Evolutionary conservation across 176 grass and related monocot species (phyloP).

Genomic region (Microstegium vimineum): DNA sequence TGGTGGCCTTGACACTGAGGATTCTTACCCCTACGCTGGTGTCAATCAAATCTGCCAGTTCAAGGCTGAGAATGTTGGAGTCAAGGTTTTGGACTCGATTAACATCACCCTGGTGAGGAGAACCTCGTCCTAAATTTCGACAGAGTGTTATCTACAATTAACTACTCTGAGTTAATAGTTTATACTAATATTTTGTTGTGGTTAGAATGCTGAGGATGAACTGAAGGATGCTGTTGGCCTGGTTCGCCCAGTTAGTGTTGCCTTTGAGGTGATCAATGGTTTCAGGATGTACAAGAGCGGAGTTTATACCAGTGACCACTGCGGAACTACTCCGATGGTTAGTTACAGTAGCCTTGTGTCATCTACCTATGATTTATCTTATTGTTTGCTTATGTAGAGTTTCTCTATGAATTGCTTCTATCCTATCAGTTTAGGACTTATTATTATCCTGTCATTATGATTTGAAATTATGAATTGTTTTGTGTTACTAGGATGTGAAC

Average conservation of each 20-base stretch:
- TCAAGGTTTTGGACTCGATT: constrained; percentile 66
- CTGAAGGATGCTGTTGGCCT: constrained; percentile 85
- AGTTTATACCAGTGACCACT: constrained; percentile 77
- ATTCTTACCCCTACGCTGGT: constrained; percentile 87
- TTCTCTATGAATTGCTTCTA: not conserved
- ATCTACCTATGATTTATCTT: not conserved
- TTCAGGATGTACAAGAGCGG: constrained; percentile 83
- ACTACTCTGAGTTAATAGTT: not conserved
- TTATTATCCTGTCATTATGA: not conserved
- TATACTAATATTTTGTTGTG: constrained; percentile 18
- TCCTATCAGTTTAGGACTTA: not conserved
- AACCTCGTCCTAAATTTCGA: not conserved
- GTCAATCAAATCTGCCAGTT: constrained; percentile 75
- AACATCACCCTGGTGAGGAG: constrained; percentile 86
- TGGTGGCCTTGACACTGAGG: constrained; percentile 89
- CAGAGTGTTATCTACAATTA: not conserved
- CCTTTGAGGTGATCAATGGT: constrained; percentile 59
- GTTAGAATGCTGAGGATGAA: constrained; percentile 82
- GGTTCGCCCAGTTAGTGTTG: constrained; percentile 96
- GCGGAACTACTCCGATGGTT: constrained; percentile 67
- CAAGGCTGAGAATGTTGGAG: constrained; percentile 52
- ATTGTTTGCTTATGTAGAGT: not conserved
- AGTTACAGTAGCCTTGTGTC: constrained; percentile 19
- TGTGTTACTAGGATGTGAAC: constrained; percentile 81
- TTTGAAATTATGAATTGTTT: constrained; percentile 5